Evolutionary conservation across 495 filamentous ascomycete genomes (phyloP).

Genomic region (Penicillium maclennaniae): DNA sequence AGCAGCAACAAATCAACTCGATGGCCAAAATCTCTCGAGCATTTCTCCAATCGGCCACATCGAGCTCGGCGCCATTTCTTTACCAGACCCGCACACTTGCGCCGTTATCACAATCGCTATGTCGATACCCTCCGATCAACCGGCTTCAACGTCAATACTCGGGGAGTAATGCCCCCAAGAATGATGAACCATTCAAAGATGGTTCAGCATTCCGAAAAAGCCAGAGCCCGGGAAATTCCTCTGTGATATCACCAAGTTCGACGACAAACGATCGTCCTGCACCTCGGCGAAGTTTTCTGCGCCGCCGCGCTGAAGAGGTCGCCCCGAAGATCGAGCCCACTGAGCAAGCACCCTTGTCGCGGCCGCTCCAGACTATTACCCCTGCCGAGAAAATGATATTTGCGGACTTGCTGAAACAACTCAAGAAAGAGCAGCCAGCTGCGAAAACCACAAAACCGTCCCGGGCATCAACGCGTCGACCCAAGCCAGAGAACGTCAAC

Average conservation of each 20-base stretch:
- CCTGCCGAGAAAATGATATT: slow-evolving; percentile 25
- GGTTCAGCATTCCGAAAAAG: neutral
- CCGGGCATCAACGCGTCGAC: neutral
- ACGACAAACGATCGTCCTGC: neutral
- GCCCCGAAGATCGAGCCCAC: slow-evolving; percentile 1
- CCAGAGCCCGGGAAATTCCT: neutral
- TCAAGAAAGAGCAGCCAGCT: slow-evolving; percentile 9
- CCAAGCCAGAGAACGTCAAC: slow-evolving; percentile 17
- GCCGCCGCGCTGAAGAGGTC: slow-evolving; percentile 18
- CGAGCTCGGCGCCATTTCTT: slow-evolving; percentile 55
- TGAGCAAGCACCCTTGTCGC: neutral
- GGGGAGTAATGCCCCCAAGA: neutral
- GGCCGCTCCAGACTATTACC: slow-evolving; percentile 20
- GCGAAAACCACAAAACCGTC: neutral
- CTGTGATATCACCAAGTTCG: neutral
- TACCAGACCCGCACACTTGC: slow-evolving; percentile 66
- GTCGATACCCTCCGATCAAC: slow-evolving; percentile 9
- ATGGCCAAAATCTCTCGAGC: slow-evolving; percentile 24
- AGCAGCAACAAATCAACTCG: neutral
- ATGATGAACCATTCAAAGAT: neutral
- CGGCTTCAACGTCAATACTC: slow-evolving; percentile 13
- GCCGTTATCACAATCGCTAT: slow-evolving; percentile 9
- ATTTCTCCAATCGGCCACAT: slow-evolving; percentile 19
- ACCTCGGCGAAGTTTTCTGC: slow-evolving; percentile 27
- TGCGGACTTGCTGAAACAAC: slow-evolving; percentile 22